Evolutionary conservation across 2,329 filamentous ascomycete genomes (phyloP).

Genomic region (Neurospora sp.): DNA sequence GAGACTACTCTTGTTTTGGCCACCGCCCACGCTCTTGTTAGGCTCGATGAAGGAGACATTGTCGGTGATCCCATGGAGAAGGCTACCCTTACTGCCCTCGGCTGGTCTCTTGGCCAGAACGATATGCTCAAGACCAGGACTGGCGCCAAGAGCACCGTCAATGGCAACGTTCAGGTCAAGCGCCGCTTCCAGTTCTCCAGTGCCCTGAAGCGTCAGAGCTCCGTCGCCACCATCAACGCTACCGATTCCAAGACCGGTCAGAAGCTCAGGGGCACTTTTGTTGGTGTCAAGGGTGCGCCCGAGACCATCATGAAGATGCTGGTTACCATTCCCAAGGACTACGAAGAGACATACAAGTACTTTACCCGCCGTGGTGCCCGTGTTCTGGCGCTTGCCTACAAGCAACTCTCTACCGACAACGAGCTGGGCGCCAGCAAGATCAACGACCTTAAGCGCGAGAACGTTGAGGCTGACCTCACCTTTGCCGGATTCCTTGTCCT

Average conservation of each 20-base stretch:
- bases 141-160: conserved; percentile 37
- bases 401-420: conserved; percentile 71
- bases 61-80: conserved; percentile 99
- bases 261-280: conserved; percentile 78
- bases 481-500: conserved; percentile 96
- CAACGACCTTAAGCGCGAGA: conserved; percentile 89
- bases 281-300: conserved; percentile 90
- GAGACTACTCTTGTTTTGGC: conserved; percentile 90
- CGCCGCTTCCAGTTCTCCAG: conserved; percentile 98
- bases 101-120: conserved; percentile 86
- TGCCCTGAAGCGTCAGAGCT: conserved; percentile 89
- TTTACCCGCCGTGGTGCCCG: conserved; percentile 93
- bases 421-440: conserved; percentile 78
- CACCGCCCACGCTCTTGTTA: conserved; percentile 90
- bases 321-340: conserved; percentile 68
- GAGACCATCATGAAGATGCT: conserved; percentile 97
- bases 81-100: conserved; percentile 78
- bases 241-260: conserved; percentile 62
- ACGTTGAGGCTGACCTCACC: conserved; percentile 71
- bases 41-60: conserved; percentile 91
- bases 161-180: conserved; percentile 84
- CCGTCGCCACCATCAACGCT: conserved; percentile 71
- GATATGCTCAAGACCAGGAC: conserved; percentile 61
- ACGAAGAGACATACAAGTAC: conserved; percentile 97
- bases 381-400: conserved; percentile 88